Evolutionary conservation across 352 stramenopile genomes (phyloP), one percentile per base, ranked within the genome.

Genomic region (Phytophthora quininea): DNA sequence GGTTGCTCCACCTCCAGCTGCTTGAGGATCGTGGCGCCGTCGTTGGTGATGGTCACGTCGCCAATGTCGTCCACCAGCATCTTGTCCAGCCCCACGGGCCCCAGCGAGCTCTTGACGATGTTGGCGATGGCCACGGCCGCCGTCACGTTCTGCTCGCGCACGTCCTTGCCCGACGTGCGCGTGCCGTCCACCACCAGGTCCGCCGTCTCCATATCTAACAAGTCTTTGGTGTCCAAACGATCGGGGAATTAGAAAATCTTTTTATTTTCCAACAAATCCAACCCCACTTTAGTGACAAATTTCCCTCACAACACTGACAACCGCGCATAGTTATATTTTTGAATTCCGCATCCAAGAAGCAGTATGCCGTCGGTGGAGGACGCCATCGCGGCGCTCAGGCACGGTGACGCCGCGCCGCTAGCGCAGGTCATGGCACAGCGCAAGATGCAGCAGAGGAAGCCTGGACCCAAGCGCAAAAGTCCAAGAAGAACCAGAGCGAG

Each of bases 21-120:
- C 85, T 99, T 98, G 51, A 99, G 84, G 76, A 99, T 99, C 38
- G 98, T 99, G n/a, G 98, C 98, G 52, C 98, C 98, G 72, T 99
- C 98, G 83, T 99, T 99, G 15, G 98, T 99, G 76, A 99, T 99
- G 15, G 97, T 99, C 54, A 99, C 97, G 82, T 99, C 98, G 60
- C 98, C 98, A 68, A 99, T 98, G 79, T 97, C 89, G 76, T 98
- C 91, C 51, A 98, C 98, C 15, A 99, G 90, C 96, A 99, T 98
- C 89, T 99, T 99, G 84, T 99, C 98, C 33, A 99, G 92, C 29
- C 98, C 98, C 19, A 99, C 97, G 30, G 98, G 98, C 10, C 98
- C 98, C 31, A 99, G 88, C 50, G 93, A 99, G 54, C 90, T 98
- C 86, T 99, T 99, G 65, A 99, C 97, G 78, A 99, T 99, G 86